Base-by-base conservation (phyloP, 139 green algal species). In the Chlamydomonas incerta region DNA sequence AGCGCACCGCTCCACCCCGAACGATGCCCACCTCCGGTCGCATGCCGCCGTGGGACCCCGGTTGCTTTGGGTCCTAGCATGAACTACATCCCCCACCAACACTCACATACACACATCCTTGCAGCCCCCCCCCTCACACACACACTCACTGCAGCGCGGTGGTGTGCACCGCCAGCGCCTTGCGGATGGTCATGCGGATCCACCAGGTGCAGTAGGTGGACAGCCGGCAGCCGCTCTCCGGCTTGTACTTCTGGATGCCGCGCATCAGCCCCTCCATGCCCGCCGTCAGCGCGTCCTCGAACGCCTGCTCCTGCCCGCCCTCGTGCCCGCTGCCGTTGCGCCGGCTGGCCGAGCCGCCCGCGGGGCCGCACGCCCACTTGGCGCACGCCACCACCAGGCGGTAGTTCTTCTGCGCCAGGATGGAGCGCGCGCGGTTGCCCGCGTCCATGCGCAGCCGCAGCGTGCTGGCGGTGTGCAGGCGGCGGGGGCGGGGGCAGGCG, bases 161-260 rank as follows among this genome's bases (percentile, higher is more conserved):
- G 41, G 41, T 8, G 6, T 50, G 41, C 8, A 5, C 6, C 41
- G 8, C 6, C 41, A 50, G 41, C 41, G 41, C 41, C 41, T 50
- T 50, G 41, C 41, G 41, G 41, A 50, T 50, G 41, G 41, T 13
- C 41, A 50, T 50, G 41, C 94, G 88, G 69, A 98, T 97, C 96
- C 96, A 98, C 96, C 96, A 98, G 63, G 96, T 92, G 11, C 93
- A 95, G 88, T 98, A 98, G n/a, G 96, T 98, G n/a, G 91, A 96
- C 80, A 98, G 95, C 83, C 96, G 96, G 90, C 95, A 98, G 26
- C 96, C 96, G 33, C 91, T 90, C 31, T 62, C 66, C 21, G 88
- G 74, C 67, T 98, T 93, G 86, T 98, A 98, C 87, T 93, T 96
- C 46, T 96, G 92, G 15, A 98, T 90, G 62, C 90, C 96, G 21